A percentile compares a stretch with the other conserved stretches of the same genome.
Evolutionary conservation across 139 green algal genomes (phyloP).

Genomic region (Picochlorum sp.): DNA sequence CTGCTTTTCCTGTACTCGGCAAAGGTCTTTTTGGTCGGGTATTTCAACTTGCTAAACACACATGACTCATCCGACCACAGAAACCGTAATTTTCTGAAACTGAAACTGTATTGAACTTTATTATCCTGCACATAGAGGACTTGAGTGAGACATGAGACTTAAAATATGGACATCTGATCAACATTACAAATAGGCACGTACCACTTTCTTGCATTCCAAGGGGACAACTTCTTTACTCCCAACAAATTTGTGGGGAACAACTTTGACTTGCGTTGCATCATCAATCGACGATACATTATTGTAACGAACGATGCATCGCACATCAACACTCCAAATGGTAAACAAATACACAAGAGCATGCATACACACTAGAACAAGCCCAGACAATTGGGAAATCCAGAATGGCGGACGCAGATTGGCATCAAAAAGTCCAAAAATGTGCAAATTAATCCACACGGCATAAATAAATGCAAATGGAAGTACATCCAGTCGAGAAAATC

Average conservation of each 20-base stretch:
- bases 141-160: too few species aligned
- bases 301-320: conserved; percentile 15
- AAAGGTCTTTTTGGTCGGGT: conserved; percentile 52
- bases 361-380: neutral
- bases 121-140: conserved; percentile 3
- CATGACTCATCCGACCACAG: conserved; percentile 34
- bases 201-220: conserved; percentile 30
- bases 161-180: too few species aligned
- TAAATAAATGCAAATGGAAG: conserved; percentile 9
- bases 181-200: too few species aligned
- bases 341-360: conserved; percentile 23
- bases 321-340: conserved; percentile 26
- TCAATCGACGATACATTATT: neutral
- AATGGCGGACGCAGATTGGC: neutral
- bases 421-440: neutral
- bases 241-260: conserved; percentile 52
- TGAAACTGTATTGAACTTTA: conserved; percentile 50
- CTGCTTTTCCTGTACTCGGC: conserved; percentile 31
- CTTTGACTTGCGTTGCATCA: conserved; percentile 35
- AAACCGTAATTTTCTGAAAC: conserved; percentile 72
- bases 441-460: neutral
- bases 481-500: conserved; percentile 1
- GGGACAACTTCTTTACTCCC: conserved; percentile 54
- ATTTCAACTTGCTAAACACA: conserved; percentile 65
- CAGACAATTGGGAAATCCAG: neutral